Conservation (phyloP, 805 yeast genomes). For the Teunomyces lycoperdinae region DNA sequence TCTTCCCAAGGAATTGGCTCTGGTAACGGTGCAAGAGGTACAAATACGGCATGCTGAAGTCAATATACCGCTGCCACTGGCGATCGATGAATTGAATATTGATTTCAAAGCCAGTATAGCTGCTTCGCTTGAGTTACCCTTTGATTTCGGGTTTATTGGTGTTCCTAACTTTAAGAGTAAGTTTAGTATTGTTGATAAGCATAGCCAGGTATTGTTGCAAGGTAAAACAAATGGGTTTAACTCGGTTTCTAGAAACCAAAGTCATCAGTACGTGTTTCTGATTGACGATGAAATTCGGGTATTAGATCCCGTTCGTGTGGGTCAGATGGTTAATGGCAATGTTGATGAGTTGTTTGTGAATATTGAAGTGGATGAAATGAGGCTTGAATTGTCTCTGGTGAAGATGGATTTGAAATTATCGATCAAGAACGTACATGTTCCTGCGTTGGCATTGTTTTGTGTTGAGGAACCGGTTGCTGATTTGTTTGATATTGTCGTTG, state of each 20-base stretch:
- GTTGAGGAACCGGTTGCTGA: neutral
- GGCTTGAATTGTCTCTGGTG: slow-evolving; percentile 12
- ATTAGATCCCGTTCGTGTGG: slow-evolving; percentile 11
- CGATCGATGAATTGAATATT: neutral
- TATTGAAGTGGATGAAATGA: slow-evolving; percentile 13
- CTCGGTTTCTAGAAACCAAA: slow-evolving; percentile 2
- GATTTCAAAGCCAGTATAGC: slow-evolving; percentile 7
- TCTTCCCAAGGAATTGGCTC: slow-evolving; percentile 2
- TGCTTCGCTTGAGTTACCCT: neutral
- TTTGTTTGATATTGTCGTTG: neutral
- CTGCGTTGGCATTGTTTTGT: neutral
- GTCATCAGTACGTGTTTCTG: slow-evolving; percentile 6
- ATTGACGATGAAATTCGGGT: slow-evolving; percentile 10
- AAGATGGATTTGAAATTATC: neutral
- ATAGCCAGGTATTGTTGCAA: slow-evolving; percentile 3
- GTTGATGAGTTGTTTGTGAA: slow-evolving; percentile 6
- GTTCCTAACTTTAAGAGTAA: slow-evolving; percentile 7
- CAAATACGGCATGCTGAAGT: neutral
- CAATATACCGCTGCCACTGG: neutral
- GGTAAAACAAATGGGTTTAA: slow-evolving; percentile 10
- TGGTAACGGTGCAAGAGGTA: neutral
- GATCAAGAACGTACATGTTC: slow-evolving; percentile 2
- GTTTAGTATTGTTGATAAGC: slow-evolving; percentile 7
- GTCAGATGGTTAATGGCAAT: slow-evolving; percentile 8
- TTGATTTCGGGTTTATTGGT: neutral